Percentiles rank a stretch among this genome's conserved stretches.
These are phyloP conservation scores for Arthrobotrys sphaeroides DNA, from an alignment of 2,329 filamentous ascomycete species.

Conservation along the genomic window DNA sequence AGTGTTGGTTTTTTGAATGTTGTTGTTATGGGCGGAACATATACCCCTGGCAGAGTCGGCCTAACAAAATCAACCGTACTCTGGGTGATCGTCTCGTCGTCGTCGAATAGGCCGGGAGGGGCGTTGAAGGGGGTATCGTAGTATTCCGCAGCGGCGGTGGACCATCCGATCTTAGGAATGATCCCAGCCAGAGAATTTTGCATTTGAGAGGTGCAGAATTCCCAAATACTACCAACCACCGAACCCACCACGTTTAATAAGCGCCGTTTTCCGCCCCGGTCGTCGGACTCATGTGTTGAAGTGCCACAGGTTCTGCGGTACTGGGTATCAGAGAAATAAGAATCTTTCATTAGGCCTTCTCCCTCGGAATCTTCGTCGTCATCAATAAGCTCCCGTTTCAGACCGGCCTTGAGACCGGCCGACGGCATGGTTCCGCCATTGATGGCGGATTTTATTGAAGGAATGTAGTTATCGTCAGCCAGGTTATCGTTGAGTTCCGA, in stretches of 20 bases:
- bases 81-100: conserved; percentile 13
- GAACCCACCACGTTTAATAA: conserved; percentile 50
- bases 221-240: conserved; percentile 53
- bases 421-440: conserved; percentile 50
- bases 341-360: conserved; percentile 44
- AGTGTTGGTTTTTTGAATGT: conserved; percentile 44
- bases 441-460: conserved; percentile 43
- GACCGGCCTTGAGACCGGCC: conserved; percentile 36
- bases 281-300: conserved; percentile 43
- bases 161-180: conserved; percentile 53
- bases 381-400: conserved; percentile 37
- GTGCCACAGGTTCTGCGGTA: conserved; percentile 48
- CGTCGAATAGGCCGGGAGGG: conserved; percentile 47
- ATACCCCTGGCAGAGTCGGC: conserved; percentile 11
- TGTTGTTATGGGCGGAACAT: conserved; percentile 1
- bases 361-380: conserved; percentile 27
- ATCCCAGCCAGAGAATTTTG: conserved; percentile 50
- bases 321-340: conserved; percentile 40
- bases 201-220: conserved; percentile 52
- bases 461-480: conserved; percentile 45
- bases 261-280: conserved; percentile 46
- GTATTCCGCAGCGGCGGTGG: conserved; percentile 43
- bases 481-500: conserved; percentile 47
- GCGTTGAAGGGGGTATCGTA: conserved; percentile 51
- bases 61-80: conserved; percentile 23